Evolutionary conservation across 83 land plant species (phyloP).

Genomic region (Picea mariana): DNA sequence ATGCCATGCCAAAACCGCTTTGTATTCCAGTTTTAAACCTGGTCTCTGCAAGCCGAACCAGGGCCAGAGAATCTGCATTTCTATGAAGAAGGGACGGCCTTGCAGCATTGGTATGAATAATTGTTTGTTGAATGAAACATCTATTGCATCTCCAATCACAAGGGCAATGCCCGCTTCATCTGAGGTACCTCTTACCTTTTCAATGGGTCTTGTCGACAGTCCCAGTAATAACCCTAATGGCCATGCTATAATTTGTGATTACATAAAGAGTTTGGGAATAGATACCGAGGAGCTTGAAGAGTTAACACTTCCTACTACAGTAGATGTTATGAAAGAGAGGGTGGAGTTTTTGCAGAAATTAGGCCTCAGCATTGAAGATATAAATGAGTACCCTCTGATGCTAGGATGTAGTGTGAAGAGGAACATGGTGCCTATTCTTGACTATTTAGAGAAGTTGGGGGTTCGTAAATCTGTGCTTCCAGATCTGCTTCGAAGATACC

Average conservation of each 20-base stretch:
- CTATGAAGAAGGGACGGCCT: neutral
- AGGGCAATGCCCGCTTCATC: too few species aligned
- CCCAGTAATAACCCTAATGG: slow-evolving; percentile 35
- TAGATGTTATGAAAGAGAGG: slow-evolving; percentile 76
- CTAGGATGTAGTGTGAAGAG: slow-evolving; percentile 82
- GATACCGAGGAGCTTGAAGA: slow-evolving; percentile 64
- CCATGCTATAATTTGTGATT: slow-evolving; percentile 49
- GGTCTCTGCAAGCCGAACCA: neutral
- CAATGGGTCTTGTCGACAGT: slow-evolving; percentile 51
- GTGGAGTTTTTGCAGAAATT: slow-evolving; percentile 72
- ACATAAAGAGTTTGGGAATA: slow-evolving; percentile 55
- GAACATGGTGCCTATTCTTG: slow-evolving; percentile 80
- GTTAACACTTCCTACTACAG: slow-evolving; percentile 71
- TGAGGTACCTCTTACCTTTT: too few species aligned
- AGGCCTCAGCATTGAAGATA: slow-evolving; percentile 69
- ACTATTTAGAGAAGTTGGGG: slow-evolving; percentile 76
- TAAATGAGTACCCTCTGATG: slow-evolving; percentile 69
- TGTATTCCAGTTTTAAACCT: neutral
- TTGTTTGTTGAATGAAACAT: neutral
- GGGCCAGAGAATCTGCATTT: neutral
- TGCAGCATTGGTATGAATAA: neutral
- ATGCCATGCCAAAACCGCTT: neutral
- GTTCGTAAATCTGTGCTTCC: slow-evolving; percentile 42
- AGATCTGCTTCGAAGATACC: slow-evolving; percentile 54
- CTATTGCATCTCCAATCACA: too few species aligned